Base-by-base conservation (phyloP, 2,329 filamentous ascomycete species). In the Phialemoniopsis sp. region DNA sequence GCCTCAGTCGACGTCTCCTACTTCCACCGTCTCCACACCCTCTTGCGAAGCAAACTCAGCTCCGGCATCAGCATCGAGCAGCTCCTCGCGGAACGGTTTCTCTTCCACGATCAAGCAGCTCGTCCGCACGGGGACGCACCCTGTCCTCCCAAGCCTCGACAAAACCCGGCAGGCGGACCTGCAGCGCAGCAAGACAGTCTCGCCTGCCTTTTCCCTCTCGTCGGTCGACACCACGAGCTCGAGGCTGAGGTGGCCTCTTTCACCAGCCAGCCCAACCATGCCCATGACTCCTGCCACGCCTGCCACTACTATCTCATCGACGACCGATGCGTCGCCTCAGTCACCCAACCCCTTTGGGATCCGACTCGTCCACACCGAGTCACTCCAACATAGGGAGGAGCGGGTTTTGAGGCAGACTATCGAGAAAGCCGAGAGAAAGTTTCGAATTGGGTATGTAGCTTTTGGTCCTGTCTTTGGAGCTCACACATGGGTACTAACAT, bases 371-470 rank as follows among this genome's bases (percentile, higher is more conserved):
- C 62, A 78, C 49, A 61, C 70, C 18, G 60, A 64, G 21, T 53
- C 66, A 2, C 53, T 80, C 21, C 64, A 67, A 5, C 52, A 61
- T 3, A 67, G 66, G 35, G 70, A 71, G 3, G 70, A 73, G 43
- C 70, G 64, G 51, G 58, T 63, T 3, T 58, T 82, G 29, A 65
- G 61, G 13, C 57, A 64, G 10, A 67, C 69, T 2, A 62, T 82
- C 16, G 58, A 64, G 29, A 79, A 74, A 49, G 73, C 78, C 5
- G 69, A 70, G 45, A 68, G 63, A 39, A 77, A 70, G 47, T 72
- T 68, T 52, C 57, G 55, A 29, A 58, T 70, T 34, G 66, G 66
- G 63, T 68, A 41, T 9, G 36, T 31, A 26, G 30, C 32, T 29
- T 46, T 45, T 31, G 26, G 29, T 19, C 17, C 37, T n/a, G n/a